A percentile compares a stretch with the other conserved stretches of the same genome.
Evolutionary conservation across 2,329 filamentous ascomycete species (phyloP).

Genomic region (Colletotrichum sp.): DNA sequence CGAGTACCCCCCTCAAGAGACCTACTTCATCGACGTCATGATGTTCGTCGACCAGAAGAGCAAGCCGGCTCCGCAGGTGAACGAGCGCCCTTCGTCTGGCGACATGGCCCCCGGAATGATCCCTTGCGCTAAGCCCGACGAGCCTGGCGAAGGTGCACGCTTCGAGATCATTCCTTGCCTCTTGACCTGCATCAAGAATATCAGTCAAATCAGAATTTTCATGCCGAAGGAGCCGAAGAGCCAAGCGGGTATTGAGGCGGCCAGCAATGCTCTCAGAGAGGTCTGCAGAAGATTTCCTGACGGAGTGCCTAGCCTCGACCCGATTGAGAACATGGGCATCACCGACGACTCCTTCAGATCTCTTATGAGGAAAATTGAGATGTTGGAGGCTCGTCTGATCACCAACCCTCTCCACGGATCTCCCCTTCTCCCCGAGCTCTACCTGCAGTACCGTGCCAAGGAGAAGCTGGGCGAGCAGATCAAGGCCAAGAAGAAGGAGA

Average conservation of each 20-base stretch:
- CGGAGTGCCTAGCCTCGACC: conserved; percentile 86
- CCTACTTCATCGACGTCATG: conserved; percentile 83
- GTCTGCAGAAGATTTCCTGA: conserved; percentile 90
- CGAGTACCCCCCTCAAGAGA: conserved; percentile 75
- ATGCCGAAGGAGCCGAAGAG: conserved; percentile 78
- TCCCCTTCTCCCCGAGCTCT: conserved; percentile 81
- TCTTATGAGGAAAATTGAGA: conserved; percentile 92
- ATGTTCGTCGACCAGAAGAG: conserved; percentile 63
- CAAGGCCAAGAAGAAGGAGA: conserved; percentile 87
- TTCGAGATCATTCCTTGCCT: conserved; percentile 88
- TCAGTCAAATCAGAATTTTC: conserved; percentile 85
- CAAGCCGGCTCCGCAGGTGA: conserved; percentile 44
- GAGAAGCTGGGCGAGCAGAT: conserved; percentile 77
- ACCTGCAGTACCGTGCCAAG: conserved; percentile 86
- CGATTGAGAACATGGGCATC: conserved; percentile 96
- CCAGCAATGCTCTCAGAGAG: conserved; percentile 76
- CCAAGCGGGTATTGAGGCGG: conserved; percentile 67
- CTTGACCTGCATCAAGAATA: conserved; percentile 82
- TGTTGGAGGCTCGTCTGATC: conserved; percentile 87
- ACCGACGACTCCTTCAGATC: conserved; percentile 93
- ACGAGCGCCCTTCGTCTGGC: conserved; percentile 32
- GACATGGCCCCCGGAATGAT: conserved; percentile 71
- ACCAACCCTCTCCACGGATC: conserved; percentile 93
- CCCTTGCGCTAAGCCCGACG: conserved; percentile 65
- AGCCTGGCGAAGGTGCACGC: conserved; percentile 49